A percentile compares a stretch with the other conserved stretches of the same genome.
Conservation (phyloP, 306 rosid species). For the Lupinus albus region DNA sequence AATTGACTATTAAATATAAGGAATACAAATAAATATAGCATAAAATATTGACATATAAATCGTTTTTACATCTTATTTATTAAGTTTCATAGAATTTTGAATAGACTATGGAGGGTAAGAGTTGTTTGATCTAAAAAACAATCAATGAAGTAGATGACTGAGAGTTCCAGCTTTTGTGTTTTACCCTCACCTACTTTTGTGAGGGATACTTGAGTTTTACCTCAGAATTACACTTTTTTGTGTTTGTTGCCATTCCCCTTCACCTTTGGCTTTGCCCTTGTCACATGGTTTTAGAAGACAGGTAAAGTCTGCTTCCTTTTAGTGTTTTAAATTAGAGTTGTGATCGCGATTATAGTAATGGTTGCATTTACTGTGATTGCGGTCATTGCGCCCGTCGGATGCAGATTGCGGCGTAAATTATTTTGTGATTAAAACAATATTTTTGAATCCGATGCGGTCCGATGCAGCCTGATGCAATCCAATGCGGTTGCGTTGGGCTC, state of each 20-base stretch:
- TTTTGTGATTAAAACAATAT: too few species aligned
- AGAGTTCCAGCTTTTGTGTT: conserved; percentile 26
- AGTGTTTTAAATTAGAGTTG: too few species aligned
- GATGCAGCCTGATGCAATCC: too few species aligned
- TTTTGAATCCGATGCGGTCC: too few species aligned
- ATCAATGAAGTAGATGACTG: conserved; percentile 22
- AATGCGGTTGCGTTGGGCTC: too few species aligned
- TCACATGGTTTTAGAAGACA: background rate
- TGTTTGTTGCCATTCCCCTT: background rate
- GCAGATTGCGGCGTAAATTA: too few species aligned
- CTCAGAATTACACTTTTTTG: background rate
- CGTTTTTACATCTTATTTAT: conserved; percentile 6
- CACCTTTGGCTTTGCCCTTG: background rate
- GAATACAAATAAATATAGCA: too few species aligned
- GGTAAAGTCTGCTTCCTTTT: background rate
- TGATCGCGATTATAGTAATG: too few species aligned
- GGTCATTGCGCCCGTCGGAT: too few species aligned
- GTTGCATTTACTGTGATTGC: too few species aligned
- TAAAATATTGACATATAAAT: too few species aligned
- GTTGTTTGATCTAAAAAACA: conserved; percentile 21
- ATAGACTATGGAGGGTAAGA: conserved; percentile 8
- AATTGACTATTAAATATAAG: too few species aligned
- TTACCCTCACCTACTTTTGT: background rate
- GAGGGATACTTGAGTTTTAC: background rate
- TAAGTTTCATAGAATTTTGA: conserved; percentile 19